Conservation (phyloP, 2,329 filamentous ascomycete species). For the Lachnellula willkommii region DNA sequence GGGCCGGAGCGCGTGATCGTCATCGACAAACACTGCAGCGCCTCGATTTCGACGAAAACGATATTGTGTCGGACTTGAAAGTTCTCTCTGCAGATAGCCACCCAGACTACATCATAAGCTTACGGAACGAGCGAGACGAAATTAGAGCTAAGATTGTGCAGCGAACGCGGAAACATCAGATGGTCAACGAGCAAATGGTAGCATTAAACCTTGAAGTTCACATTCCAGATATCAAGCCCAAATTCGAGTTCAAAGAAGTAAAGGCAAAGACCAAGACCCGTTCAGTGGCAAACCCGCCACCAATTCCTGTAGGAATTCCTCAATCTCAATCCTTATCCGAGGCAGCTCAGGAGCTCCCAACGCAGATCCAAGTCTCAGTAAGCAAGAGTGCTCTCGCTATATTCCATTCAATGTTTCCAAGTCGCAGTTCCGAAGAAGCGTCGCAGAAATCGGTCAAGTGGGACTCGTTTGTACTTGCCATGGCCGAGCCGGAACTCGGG, state of each 20-base stretch:
- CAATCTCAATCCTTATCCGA: conserved; percentile 17
- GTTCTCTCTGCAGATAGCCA: not conserved
- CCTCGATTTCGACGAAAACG: not conserved
- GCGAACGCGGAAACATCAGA: not conserved
- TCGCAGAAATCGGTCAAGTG: not conserved
- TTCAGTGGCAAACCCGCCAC: too few relatives aligned
- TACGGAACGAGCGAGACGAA: not conserved
- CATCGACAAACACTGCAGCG: not conserved
- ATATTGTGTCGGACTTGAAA: not conserved
- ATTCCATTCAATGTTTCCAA: not conserved
- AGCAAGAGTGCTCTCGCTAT: not conserved
- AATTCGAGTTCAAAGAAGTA: not conserved
- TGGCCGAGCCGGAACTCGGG: not conserved
- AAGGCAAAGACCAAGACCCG: conserved; percentile 5
- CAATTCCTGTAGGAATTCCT: too few relatives aligned
- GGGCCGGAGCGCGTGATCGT: not conserved
- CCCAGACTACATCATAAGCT: not conserved
- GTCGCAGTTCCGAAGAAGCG: not conserved
- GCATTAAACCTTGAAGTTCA: not conserved
- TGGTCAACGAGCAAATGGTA: not conserved
- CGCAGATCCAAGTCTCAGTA: not conserved
- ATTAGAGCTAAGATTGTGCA: not conserved
- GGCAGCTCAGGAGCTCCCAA: conserved; percentile 22
- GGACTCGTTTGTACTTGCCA: not conserved
- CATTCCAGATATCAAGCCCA: not conserved